These are phyloP conservation scores for Chloromonas sp. DNA, from an alignment of 163 green algal genomes.

Conservation along the genomic window DNA sequence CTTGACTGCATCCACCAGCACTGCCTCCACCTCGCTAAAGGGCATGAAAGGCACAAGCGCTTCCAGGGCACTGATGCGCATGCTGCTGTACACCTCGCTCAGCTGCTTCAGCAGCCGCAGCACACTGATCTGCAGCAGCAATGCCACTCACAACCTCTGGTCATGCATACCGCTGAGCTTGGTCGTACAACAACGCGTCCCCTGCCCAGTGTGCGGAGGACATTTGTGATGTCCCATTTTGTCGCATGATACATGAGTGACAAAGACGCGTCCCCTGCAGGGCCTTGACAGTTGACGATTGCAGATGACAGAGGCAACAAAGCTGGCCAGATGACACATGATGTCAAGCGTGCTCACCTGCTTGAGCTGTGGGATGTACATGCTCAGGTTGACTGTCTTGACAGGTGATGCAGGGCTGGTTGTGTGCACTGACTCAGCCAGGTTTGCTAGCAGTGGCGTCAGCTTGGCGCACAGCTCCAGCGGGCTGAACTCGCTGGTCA, in stretches of 20 bases:
- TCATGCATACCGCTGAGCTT: no score
- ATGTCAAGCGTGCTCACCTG: conserved; percentile 11
- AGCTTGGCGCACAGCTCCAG: conserved; percentile 84
- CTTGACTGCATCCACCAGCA: conserved; percentile 89
- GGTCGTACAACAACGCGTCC: no score
- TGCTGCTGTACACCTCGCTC: conserved; percentile 83
- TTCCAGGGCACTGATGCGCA: conserved; percentile 73
- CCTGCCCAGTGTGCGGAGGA: no score
- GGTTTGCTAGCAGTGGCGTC: conserved; percentile 67
- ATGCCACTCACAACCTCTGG: no score
- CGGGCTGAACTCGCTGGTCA: conserved; percentile 87
- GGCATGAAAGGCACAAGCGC: conserved; percentile 59
- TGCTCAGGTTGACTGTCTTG: conserved; percentile 51
- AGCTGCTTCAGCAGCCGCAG: conserved; percentile 89
- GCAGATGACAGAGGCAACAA: no score
- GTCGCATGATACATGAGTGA: no score
- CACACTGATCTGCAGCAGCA: conserved; percentile 58
- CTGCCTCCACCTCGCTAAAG: conserved; percentile 73
- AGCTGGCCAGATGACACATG: no score
- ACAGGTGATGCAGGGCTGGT: conserved; percentile 65
- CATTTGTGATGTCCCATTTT: no score
- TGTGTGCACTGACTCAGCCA: conserved; percentile 31
- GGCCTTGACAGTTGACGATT: no score
- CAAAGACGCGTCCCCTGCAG: no score
- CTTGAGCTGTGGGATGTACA: conserved; percentile 62